phyloP scores from a whole-genome alignment of 345 rosid genomes.

The Jatropha curcas region DNA sequence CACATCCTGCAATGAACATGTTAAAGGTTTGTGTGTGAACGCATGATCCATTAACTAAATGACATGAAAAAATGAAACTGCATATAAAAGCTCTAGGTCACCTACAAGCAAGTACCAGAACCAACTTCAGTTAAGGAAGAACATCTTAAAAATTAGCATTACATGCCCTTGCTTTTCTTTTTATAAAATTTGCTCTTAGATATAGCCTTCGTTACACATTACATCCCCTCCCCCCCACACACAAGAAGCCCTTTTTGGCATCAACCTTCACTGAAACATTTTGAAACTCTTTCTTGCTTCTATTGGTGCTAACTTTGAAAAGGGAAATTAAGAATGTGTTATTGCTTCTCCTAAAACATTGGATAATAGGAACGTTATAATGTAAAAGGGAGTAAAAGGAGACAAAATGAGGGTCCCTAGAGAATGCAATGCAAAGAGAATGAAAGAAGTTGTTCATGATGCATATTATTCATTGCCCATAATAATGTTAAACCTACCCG shows the following conservation, averaged over 20 bases:
- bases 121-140: background rate
- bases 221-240: background rate
- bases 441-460: background rate
- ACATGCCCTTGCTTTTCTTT: too few species aligned
- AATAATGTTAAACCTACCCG: conserved; percentile 46
- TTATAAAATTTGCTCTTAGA: background rate
- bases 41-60: conserved; percentile 15
- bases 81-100: background rate
- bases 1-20: conserved; percentile 53
- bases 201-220: background rate
- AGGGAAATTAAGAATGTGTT: background rate
- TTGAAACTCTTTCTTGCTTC: too few species aligned
- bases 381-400: background rate
- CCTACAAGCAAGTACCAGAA: background rate
- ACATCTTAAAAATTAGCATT: background rate
- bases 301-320: background rate
- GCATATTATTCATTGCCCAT: conserved; percentile 3
- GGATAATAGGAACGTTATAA: background rate
- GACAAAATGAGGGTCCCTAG: background rate
- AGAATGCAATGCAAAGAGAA: background rate
- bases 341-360: background rate
- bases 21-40: conserved; percentile 18
- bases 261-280: too few species aligned
- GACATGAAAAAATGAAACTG: background rate
- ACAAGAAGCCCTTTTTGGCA: background rate